Evolutionary conservation across 768 basidiomycete species (phyloP), one percentile per base, ranked within the genome.

Genomic region (Galerina marginata): DNA sequence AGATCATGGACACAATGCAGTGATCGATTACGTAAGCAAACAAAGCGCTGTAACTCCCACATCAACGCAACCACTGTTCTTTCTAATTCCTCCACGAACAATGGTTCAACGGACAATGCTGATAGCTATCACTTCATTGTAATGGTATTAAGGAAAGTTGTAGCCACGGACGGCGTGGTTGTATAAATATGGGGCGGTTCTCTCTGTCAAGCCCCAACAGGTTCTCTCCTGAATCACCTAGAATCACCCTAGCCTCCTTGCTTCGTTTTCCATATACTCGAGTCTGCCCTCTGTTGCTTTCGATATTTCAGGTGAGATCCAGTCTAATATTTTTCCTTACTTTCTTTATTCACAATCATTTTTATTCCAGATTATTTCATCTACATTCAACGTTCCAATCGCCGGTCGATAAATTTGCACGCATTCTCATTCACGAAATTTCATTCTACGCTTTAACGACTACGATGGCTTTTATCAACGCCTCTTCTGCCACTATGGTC

Each of bases 351-450:
- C 47, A 36, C 26, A 44, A 15, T 25, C 45, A 14, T 51, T 14
- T 44, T 51, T 15, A 7, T 39, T 38, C 42, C 49, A 55, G 59
- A 62, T 52, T 23, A 40, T 49, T 48, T 29, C 37, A 50, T 59
- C 45, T 43, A 25, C 29, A 56, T 43, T 44, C 45, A 53, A 20
- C 43, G 10, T 56, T 57, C 50, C 23, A 37, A 60, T 68, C 67
- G 67, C 67, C 63, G 65, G 67, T 62, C 67, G 67, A 68, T 66
- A 58, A 42, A 42, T 26, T 43, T 54, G 15, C 38, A 50, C 56
- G 37, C 15, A 12, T 3, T 23, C 39, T 6, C 25, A 11, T 50
- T 58, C 53, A 63, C 67, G 59, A 65, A 37, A 3, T 26, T 54
- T 54, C 37, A 33, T 40, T 59, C 54, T 43, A 37, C 37, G 42